phyloP scores from a whole-genome alignment of 352 stramenopile species.

The Globisporangium nodosum region DNA sequence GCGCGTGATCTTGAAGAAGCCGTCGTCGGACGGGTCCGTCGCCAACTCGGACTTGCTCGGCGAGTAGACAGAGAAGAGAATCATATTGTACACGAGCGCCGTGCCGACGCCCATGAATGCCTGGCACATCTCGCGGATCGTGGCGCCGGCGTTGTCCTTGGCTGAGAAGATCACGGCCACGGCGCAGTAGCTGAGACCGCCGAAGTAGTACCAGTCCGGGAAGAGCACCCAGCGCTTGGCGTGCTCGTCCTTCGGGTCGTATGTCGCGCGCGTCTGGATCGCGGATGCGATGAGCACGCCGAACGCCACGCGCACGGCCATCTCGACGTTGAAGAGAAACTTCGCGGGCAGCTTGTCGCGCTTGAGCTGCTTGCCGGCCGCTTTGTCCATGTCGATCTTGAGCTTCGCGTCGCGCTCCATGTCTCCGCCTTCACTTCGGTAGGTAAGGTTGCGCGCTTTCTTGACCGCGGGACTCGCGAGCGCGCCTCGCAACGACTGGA shows the following conservation, averaged over 20 bases:
- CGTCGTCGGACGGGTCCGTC: constrained; percentile 11
- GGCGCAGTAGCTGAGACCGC: constrained; percentile 50
- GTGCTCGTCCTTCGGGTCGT: constrained; percentile 20
- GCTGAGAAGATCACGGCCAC: constrained; percentile 34
- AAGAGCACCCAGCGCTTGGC: constrained; percentile 59
- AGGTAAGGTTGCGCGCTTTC: too few relatives aligned
- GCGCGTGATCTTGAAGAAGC: constrained; percentile 40
- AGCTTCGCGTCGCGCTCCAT: constrained; percentile 10
- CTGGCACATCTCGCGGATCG: constrained; percentile 35
- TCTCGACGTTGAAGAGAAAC: constrained; percentile 30
- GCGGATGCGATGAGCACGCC: constrained; percentile 54
- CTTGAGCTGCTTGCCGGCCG: constrained; percentile 17
- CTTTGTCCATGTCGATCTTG: constrained; percentile 21
- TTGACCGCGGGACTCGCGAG: constrained; percentile 13
- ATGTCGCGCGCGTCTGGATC: constrained; percentile 41
- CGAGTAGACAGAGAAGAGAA: constrained; percentile 37
- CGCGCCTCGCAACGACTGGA: constrained; percentile 4
- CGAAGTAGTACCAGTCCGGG: constrained; percentile 53
- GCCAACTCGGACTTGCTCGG: constrained; percentile 26
- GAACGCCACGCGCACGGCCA: constrained; percentile 47
- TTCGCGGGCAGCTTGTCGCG: constrained; percentile 17
- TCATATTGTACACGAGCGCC: constrained; percentile 62
- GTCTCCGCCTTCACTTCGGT: constrained; percentile 23
- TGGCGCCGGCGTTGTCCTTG: constrained; percentile 33
- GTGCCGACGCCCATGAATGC: constrained; percentile 33